phyloP scores from a whole-genome alignment of 2,329 filamentous ascomycete genomes.

The Pezicula radicicola region DNA sequence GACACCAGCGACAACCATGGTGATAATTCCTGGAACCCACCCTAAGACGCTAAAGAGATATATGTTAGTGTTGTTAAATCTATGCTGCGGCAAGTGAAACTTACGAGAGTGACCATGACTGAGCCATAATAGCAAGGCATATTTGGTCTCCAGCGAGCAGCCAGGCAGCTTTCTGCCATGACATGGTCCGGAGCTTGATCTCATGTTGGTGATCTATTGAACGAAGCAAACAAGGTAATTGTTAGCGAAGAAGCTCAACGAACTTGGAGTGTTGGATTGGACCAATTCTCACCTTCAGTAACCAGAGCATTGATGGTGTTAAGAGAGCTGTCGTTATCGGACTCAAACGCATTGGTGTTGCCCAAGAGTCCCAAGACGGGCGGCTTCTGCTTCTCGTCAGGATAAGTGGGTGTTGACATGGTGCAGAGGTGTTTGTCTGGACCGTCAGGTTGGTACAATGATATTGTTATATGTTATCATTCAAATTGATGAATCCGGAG shows the following conservation, averaged over 20 bases:
- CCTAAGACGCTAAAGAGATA: slow-evolving; percentile 33
- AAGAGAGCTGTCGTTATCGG: slow-evolving; percentile 3
- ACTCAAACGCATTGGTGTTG: slow-evolving; percentile 1
- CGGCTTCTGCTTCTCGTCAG: slow-evolving; percentile 6
- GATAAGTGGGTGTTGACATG: neutral
- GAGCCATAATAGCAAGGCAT: slow-evolving; percentile 49
- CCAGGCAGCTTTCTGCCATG: slow-evolving; percentile 49
- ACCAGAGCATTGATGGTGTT: slow-evolving; percentile 17
- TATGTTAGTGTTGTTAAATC: neutral
- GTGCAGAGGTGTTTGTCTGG: neutral
- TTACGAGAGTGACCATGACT: slow-evolving; percentile 46
- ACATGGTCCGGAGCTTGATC: slow-evolving; percentile 50
- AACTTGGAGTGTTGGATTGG: neutral
- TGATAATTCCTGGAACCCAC: slow-evolving; percentile 43
- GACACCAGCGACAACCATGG: slow-evolving; percentile 40
- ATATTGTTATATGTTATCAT: too few relatives aligned
- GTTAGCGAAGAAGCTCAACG: neutral
- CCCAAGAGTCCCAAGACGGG: neutral
- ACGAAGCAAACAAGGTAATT: neutral
- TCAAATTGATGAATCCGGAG: too few relatives aligned
- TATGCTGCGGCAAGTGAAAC: slow-evolving; percentile 10
- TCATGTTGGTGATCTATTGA: slow-evolving; percentile 42
- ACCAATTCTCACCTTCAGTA: slow-evolving; percentile 22
- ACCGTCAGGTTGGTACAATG: too few relatives aligned
- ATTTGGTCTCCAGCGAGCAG: slow-evolving; percentile 45